These are phyloP conservation scores for Paramecium primaurelia DNA, from an alignment of 73 alveolate species.

Conservation along the genomic window DNA sequence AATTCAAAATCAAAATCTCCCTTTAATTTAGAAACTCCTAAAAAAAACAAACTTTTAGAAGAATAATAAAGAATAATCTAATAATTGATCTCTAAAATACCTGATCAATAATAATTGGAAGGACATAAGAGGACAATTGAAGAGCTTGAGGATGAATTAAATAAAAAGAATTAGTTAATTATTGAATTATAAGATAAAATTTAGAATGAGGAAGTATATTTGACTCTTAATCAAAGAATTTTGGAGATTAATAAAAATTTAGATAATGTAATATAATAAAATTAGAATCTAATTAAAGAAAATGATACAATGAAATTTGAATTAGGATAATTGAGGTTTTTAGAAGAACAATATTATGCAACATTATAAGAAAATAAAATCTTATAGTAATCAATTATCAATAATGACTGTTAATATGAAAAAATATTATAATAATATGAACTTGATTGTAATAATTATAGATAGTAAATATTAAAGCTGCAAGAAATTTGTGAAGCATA, in stretches of 20 bases:
- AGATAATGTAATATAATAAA: background rate
- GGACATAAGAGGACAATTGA: background rate
- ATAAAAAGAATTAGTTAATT: background rate
- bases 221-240: background rate
- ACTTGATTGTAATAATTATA: background rate
- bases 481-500: background rate
- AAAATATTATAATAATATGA: background rate
- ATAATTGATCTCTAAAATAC: background rate
- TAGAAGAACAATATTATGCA: background rate
- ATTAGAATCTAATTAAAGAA: background rate
- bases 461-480: background rate
- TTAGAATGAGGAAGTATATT: background rate
- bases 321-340: background rate
- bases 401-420: background rate
- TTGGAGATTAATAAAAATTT: background rate
- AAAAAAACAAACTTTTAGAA: background rate
- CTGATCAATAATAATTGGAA: background rate
- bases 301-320: background rate
- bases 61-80: background rate
- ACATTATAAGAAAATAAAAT: background rate
- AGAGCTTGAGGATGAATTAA: background rate
- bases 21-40: background rate
- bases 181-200: background rate
- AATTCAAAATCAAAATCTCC: constrained; percentile 47
- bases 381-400: background rate